These are phyloP conservation scores for Candida namnaoensis DNA, from an alignment of 805 yeast species.

Conservation along the genomic window DNA sequence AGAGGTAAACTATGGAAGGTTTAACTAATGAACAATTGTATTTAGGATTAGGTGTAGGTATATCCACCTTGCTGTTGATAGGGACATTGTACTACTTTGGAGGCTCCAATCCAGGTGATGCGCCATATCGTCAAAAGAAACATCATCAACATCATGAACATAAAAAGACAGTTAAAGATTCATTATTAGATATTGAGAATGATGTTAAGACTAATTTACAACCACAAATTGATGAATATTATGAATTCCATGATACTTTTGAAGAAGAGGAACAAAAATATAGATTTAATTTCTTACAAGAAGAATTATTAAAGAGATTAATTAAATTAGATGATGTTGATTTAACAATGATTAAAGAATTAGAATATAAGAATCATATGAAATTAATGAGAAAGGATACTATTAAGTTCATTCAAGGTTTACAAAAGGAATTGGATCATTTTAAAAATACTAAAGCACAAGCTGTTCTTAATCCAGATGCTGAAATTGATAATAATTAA, in stretches of 20 bases:
- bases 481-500: no score
- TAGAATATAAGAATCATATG: constrained; percentile 35
- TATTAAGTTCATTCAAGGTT: constrained; percentile 49
- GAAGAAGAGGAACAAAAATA: constrained; percentile 22
- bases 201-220: neutral
- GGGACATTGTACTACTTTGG: neutral
- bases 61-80: neutral
- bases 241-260: neutral
- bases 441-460: constrained; percentile 5
- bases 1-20: neutral
- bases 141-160: neutral
- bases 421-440: constrained; percentile 9
- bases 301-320: constrained; percentile 56
- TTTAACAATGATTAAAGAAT: constrained; percentile 19
- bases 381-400: constrained; percentile 50
- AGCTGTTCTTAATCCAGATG: no score
- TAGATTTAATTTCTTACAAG: constrained; percentile 52
- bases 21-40: neutral
- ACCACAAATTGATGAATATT: constrained; percentile 1
- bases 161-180: neutral
- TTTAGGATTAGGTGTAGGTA: neutral
- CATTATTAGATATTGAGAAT: neutral
- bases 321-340: constrained; percentile 63
- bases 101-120: neutral
- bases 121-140: neutral